These are phyloP conservation scores for Flaveria trinervia DNA, from an alignment of 129 eudicot genomes.

Conservation along the genomic window DNA sequence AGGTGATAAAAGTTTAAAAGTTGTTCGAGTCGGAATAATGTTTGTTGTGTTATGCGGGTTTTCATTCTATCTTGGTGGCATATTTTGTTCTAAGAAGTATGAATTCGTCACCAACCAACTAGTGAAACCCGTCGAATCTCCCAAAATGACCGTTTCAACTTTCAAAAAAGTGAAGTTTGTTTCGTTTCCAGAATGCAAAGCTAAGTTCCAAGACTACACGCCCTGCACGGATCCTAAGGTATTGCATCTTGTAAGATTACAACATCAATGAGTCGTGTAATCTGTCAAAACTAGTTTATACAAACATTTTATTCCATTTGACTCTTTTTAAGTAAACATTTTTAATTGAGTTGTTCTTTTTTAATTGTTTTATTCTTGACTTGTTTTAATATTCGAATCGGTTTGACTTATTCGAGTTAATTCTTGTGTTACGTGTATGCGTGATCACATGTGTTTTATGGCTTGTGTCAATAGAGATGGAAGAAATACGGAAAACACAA, in stretches of 20 bases:
- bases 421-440: neutral
- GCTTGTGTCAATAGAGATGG: slow-evolving; percentile 68
- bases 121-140: slow-evolving; percentile 42
- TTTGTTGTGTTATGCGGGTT: slow-evolving; percentile 72
- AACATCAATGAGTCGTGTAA: too few species aligned
- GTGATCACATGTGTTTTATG: neutral
- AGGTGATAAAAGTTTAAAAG: slow-evolving; percentile 55
- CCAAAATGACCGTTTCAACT: slow-evolving; percentile 30
- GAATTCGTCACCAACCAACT: slow-evolving; percentile 36
- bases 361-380: neutral
- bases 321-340: neutral
- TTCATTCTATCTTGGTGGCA: slow-evolving; percentile 89
- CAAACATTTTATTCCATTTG: neutral
- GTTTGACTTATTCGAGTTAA: neutral
- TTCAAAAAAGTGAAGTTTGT: slow-evolving; percentile 56
- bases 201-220: slow-evolving; percentile 80
- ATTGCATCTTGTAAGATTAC: neutral
- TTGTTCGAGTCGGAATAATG: slow-evolving; percentile 57
- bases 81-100: slow-evolving; percentile 63
- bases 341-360: neutral
- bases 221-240: slow-evolving; percentile 99
- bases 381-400: neutral
- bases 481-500: slow-evolving; percentile 68
- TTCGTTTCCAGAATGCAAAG: slow-evolving; percentile 66
- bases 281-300: too few species aligned